Evolutionary conservation across 208 protist genomes (phyloP).

Genomic region (Naegleria lovaniensis): DNA sequence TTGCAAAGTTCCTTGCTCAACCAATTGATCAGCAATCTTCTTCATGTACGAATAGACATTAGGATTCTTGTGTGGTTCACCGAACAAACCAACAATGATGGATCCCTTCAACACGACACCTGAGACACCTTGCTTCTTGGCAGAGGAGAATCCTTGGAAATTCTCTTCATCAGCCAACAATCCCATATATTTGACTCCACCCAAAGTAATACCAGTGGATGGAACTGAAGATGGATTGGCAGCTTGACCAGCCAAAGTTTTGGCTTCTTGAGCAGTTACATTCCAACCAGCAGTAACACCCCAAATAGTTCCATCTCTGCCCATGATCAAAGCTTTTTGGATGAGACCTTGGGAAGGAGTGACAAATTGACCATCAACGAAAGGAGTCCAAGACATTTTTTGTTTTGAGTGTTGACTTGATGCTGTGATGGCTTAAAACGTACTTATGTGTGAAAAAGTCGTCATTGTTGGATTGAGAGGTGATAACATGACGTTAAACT

Average conservation of each 20-base stretch:
- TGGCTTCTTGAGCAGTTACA: not conserved
- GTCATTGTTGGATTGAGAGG: too few relatives aligned
- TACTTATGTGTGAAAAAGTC: too few relatives aligned
- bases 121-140: not conserved
- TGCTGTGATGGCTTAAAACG: too few relatives aligned
- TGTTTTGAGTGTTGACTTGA: not conserved
- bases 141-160: not conserved
- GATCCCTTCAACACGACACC: not conserved
- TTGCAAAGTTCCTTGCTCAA: not conserved
- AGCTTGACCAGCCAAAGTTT: conserved; percentile 1
- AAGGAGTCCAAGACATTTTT: conserved; percentile 15
- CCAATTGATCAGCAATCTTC: not conserved
- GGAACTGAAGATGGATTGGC: not conserved
- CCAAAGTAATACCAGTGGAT: not conserved
- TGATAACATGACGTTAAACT: too few relatives aligned
- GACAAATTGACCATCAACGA: conserved; percentile 5
- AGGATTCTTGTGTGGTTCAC: conserved; percentile 12
- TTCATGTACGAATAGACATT: not conserved
- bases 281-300: not conserved
- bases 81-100: not conserved
- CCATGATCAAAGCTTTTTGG: not conserved
- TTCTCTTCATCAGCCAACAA: conserved; percentile 2
- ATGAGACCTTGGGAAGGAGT: not conserved
- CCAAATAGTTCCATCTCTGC: conserved; percentile 2
- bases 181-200: not conserved